These are phyloP conservation scores for Cryptococcus sp. DNA, from an alignment of 1,284 basidiomycete species.

Conservation along the genomic window DNA sequence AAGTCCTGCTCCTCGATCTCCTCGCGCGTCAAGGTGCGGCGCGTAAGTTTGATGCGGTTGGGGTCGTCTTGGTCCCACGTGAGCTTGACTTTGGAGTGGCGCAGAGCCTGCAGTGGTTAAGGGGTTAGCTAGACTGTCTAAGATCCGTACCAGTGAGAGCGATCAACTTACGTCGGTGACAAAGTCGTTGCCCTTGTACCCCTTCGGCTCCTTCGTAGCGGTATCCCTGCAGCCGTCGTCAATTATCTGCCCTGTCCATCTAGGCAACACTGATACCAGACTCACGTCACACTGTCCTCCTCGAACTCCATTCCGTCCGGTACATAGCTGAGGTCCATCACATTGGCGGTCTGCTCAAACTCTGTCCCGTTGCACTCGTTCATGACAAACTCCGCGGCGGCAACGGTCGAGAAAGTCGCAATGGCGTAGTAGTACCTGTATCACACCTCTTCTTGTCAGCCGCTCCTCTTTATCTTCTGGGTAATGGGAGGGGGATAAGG, in stretches of 20 bases:
- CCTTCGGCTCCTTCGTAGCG: constrained; percentile 63
- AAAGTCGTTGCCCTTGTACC: constrained; percentile 86
- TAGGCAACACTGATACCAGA: neutral
- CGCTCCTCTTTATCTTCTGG: neutral
- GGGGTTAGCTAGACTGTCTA: constrained; percentile 5
- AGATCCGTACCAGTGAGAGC: no score
- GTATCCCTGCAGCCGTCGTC: constrained; percentile 62
- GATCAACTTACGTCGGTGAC: constrained; percentile 75
- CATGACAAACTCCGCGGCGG: constrained; percentile 77
- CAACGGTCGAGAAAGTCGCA: constrained; percentile 77
- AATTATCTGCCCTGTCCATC: neutral
- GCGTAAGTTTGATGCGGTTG: constrained; percentile 75
- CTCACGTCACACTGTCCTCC: constrained; percentile 64
- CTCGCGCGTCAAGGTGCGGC: constrained; percentile 69
- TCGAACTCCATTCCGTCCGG: constrained; percentile 91
- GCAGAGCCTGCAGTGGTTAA: constrained; percentile 67
- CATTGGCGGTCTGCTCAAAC: constrained; percentile 93
- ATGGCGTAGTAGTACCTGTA: constrained; percentile 93
- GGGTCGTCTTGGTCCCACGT: constrained; percentile 99
- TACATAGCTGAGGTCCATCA: constrained; percentile 91
- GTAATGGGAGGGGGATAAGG: neutral
- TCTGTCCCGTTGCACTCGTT: constrained; percentile 90
- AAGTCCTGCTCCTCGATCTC: constrained; percentile 90
- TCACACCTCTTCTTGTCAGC: neutral
- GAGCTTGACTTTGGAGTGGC: constrained; percentile 95